phyloP scores from a whole-genome alignment of 2,329 filamentous ascomycete genomes.

The Microcyclospora tardicrescens region DNA sequence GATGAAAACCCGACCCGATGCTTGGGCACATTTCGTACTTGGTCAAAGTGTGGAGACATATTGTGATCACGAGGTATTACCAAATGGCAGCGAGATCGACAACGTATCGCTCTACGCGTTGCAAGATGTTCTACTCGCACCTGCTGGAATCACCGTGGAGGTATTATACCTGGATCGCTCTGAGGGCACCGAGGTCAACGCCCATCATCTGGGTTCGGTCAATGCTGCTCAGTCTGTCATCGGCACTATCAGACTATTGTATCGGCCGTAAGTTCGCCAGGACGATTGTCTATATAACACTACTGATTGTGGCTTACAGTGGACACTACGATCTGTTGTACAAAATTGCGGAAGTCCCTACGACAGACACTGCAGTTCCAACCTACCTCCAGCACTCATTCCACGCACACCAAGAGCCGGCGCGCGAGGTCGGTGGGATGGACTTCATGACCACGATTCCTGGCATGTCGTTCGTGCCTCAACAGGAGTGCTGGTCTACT shows the following conservation, averaged over 20 bases:
- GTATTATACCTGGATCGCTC: slow-evolving; percentile 87
- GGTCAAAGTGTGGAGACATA: slow-evolving; percentile 53
- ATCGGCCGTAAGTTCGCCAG: slow-evolving; percentile 43
- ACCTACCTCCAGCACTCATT: slow-evolving; percentile 23
- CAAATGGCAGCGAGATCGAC: slow-evolving; percentile 72
- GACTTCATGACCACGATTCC: slow-evolving; percentile 34
- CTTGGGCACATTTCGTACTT: slow-evolving; percentile 60
- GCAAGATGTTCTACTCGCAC: slow-evolving; percentile 65
- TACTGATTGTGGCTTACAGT: slow-evolving; percentile 24
- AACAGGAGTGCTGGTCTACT: slow-evolving; percentile 10
- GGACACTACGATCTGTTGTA: slow-evolving; percentile 95
- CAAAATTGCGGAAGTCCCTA: slow-evolving; percentile 42
- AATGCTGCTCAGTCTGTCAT: slow-evolving; percentile 27
- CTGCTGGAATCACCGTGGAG: slow-evolving; percentile 66
- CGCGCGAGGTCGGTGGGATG: slow-evolving; percentile 16
- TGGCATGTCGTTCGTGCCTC: slow-evolving; percentile 29
- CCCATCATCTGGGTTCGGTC: slow-evolving; percentile 47
- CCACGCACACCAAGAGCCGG: slow-evolving; percentile 15
- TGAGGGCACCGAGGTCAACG: slow-evolving; percentile 61
- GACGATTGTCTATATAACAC: slow-evolving; percentile 10
- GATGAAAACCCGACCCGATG: slow-evolving; percentile 59
- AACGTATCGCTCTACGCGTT: slow-evolving; percentile 72
- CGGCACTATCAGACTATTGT: slow-evolving; percentile 56
- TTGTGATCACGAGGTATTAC: slow-evolving; percentile 57
- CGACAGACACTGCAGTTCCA: slow-evolving; percentile 16